Evolutionary conservation across 805 yeast genomes (phyloP).

Genomic region (Kazachstania africana): DNA sequence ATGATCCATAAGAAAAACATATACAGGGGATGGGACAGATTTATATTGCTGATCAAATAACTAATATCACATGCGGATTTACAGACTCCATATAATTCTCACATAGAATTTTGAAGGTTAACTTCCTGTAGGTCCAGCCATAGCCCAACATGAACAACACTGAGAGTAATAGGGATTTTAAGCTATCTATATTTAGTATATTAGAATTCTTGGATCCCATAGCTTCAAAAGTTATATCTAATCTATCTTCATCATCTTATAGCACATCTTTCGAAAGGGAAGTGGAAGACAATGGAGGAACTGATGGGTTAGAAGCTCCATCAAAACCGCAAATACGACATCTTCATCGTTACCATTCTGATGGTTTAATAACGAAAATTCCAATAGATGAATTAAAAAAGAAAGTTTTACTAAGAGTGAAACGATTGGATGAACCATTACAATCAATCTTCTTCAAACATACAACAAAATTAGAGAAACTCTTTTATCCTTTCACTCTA

Average conservation of each 20-base stretch:
- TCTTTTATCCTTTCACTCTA: slow-evolving; percentile 67
- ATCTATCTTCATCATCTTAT: not conserved
- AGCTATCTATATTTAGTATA: slow-evolving; percentile 11
- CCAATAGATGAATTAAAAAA: slow-evolving; percentile 16
- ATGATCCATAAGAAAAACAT: too few relatives aligned
- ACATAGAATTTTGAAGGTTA: too few relatives aligned
- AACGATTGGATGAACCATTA: slow-evolving; percentile 17
- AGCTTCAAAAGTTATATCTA: slow-evolving; percentile 16
- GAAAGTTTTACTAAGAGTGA: slow-evolving; percentile 13
- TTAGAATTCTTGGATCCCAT: slow-evolving; percentile 22
- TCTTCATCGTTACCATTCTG: too few relatives aligned
- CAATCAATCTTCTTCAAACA: slow-evolving; percentile 25
- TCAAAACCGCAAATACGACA: not conserved
- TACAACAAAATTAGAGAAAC: slow-evolving; percentile 55
- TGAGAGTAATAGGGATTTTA: not conserved
- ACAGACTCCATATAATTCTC: too few relatives aligned
- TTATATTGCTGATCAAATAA: too few relatives aligned
- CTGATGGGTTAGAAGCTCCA: not conserved
- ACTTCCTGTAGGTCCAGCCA: too few relatives aligned
- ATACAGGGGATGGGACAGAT: too few relatives aligned
- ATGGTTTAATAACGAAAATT: slow-evolving; percentile 5
- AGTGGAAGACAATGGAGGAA: too few relatives aligned
- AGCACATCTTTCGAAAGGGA: too few relatives aligned
- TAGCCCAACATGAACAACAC: too few relatives aligned
- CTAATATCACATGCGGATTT: too few relatives aligned